Evolutionary conservation across 2,329 filamentous ascomycete genomes (phyloP), one percentile per base, ranked within the genome.

Genomic region (Exserohilum turcica): DNA sequence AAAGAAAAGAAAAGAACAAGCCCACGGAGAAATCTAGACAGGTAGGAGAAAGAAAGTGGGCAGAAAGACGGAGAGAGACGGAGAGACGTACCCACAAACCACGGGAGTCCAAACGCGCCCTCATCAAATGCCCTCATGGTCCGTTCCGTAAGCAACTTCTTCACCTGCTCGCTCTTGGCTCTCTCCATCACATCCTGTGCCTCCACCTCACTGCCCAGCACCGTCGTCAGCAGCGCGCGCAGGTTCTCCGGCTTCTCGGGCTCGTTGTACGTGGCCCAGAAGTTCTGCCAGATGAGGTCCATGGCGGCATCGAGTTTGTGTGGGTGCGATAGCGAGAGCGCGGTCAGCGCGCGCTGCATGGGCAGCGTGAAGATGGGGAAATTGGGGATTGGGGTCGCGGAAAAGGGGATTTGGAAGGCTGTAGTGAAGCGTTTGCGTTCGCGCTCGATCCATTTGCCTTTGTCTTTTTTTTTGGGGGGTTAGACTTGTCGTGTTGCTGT

Each of bases 41-140:
- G n/a, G n/a, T n/a, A n/a, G n/a, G n/a, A n/a, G n/a, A n/a, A n/a
- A n/a, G n/a, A n/a, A n/a, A n/a, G n/a, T n/a, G n/a, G n/a, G n/a
- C n/a, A n/a, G n/a, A n/a, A n/a, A n/a, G n/a, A n/a, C n/a, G n/a
- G n/a, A n/a, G n/a, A n/a, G n/a, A n/a, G n/a, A n/a, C 43, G 15
- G 32, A 12, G 13, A 15, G 28, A 66, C 67, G 62, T 42, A 75
- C 72, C 72, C 46, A 77, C 71, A 63, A 85, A 83, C 80, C 82
- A 87, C 2, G 84, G 84, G 47, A 86, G 63, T 1, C 84, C 84
- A 74, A 87, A 87, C 1, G 82, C 82, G 1, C 83, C 84, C 19
- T 79, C 76, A 19, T 73, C 70, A 19, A 86, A 74, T 1, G 83
- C 81, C 44, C 67, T 58, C 12, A 84, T 76, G 1, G 82, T 85